phyloP scores from a whole-genome alignment of 805 yeast species.

The Cyberlindnera euphorbiae region DNA sequence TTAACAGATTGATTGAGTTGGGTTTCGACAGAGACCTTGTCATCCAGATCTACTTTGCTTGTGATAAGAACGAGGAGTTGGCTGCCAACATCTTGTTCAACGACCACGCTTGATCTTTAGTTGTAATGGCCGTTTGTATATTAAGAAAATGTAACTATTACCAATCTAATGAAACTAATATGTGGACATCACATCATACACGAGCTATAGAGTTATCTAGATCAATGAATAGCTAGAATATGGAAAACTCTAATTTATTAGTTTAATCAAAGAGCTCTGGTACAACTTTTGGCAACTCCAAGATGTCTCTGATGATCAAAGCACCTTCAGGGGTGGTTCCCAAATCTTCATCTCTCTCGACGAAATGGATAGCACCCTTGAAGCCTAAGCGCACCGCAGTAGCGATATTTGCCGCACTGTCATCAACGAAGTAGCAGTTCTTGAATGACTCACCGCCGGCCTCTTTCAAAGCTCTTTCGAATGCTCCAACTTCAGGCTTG shows the following conservation, averaged over 20 bases:
- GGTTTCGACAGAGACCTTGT: constrained; percentile 89
- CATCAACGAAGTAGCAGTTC: constrained; percentile 78
- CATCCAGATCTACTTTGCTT: constrained; percentile 92
- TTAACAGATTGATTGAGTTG: constrained; percentile 80
- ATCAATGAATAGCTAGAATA: too few relatives aligned
- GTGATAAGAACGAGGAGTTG: constrained; percentile 95
- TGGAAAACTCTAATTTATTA: too few relatives aligned
- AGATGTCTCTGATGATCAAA: constrained; percentile 49
- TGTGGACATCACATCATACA: too few relatives aligned
- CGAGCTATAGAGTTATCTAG: too few relatives aligned
- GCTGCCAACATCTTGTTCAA: constrained; percentile 88
- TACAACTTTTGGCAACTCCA: constrained; percentile 38
- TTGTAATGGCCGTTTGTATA: too few relatives aligned
- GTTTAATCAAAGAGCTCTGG: constrained; percentile 26
- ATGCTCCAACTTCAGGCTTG: constrained; percentile 80
- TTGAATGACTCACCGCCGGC: constrained; percentile 50
- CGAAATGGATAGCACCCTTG: constrained; percentile 63
- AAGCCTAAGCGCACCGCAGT: constrained; percentile 74
- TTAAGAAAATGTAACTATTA: too few relatives aligned
- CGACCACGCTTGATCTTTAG: constrained; percentile 44
- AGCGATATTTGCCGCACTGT: constrained; percentile 70
- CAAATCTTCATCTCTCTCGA: constrained; percentile 60
- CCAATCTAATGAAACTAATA: too few relatives aligned
- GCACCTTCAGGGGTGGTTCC: constrained; percentile 40
- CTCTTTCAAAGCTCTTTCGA: constrained; percentile 55